Evolutionary conservation across 352 stramenopile genomes (phyloP).

Genomic region (Pythium plurisporium): DNA sequence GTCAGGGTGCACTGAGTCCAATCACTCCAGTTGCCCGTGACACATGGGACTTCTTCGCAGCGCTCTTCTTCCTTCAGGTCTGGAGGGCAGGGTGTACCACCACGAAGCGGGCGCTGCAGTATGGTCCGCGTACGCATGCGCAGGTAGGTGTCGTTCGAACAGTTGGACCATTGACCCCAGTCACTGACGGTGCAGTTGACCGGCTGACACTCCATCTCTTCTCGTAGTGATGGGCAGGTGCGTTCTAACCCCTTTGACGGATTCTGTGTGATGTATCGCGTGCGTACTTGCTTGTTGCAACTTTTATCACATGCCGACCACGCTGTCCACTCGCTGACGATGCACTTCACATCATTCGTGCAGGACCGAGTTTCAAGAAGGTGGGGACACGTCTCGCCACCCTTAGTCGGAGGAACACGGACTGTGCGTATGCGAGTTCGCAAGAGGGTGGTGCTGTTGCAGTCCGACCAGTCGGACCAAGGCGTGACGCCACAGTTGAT

Average conservation of each 20-base stretch:
- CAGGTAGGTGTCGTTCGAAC: slow-evolving; percentile 32
- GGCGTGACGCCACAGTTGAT: slow-evolving; percentile 50
- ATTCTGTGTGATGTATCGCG: slow-evolving; percentile 33
- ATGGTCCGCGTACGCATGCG: slow-evolving; percentile 37
- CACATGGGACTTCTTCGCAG: slow-evolving; percentile 34
- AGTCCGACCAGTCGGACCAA: slow-evolving; percentile 46
- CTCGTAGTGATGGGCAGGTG: slow-evolving; percentile 35
- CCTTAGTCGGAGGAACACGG: slow-evolving; percentile 28
- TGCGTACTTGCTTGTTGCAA: slow-evolving; percentile 34
- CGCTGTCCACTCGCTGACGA: slow-evolving; percentile 38
- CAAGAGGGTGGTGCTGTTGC: slow-evolving; percentile 25
- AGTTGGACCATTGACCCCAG: slow-evolving; percentile 47
- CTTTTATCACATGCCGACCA: slow-evolving; percentile 43
- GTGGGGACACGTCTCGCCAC: slow-evolving; percentile 35
- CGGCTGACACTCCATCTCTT: slow-evolving; percentile 37
- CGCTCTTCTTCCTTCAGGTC: slow-evolving; percentile 26
- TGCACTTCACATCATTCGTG: slow-evolving; percentile 38
- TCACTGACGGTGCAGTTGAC: slow-evolving; percentile 51
- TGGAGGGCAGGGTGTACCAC: slow-evolving; percentile 33
- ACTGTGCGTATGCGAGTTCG: slow-evolving; percentile 39
- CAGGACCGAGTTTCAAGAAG: slow-evolving; percentile 44
- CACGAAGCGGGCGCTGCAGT: slow-evolving; percentile 29
- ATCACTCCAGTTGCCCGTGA: slow-evolving; percentile 41
- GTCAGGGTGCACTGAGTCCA: slow-evolving; percentile 40
- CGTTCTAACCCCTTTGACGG: slow-evolving; percentile 21